These are phyloP conservation scores for Prosopis cineraria DNA, from an alignment of 306 rosid species.

Conservation along the genomic window DNA sequence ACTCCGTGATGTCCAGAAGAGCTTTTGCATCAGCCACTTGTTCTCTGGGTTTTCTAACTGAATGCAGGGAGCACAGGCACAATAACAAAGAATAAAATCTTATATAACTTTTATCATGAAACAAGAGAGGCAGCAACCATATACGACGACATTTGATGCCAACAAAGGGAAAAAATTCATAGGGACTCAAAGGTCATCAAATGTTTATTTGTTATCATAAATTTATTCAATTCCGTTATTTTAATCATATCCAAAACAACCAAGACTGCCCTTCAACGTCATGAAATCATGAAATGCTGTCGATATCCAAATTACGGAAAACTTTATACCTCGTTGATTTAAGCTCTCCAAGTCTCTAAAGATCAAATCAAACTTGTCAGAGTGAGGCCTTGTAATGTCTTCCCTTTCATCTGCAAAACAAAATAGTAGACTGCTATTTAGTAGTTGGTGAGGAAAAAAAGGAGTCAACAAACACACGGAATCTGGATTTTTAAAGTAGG, in stretches of 20 bases:
- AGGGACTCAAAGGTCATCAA: not conserved
- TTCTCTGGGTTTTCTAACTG: slow-evolving; percentile 53
- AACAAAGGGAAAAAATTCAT: not conserved
- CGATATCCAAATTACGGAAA: not conserved
- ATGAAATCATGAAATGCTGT: not conserved
- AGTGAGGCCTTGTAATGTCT: slow-evolving; percentile 34
- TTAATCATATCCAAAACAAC: not conserved
- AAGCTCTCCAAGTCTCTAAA: slow-evolving; percentile 45
- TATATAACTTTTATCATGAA: not conserved
- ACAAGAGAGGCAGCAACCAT: not conserved
- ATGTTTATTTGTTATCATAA: not conserved
- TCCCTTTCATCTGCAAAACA: slow-evolving; percentile 43
- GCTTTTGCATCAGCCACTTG: slow-evolving; percentile 57
- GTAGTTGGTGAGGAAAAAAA: not conserved
- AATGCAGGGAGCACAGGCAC: slow-evolving; percentile 4
- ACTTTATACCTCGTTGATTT: slow-evolving; percentile 44
- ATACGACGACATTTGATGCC: not conserved
- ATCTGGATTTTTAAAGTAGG: not conserved
- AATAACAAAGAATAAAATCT: not conserved
- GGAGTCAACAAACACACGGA: not conserved
- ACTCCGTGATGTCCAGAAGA: slow-evolving; percentile 42
- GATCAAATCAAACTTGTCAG: slow-evolving; percentile 35
- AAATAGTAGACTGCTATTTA: not conserved
- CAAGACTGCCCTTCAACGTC: not conserved
- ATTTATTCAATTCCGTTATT: not conserved